Evolutionary conservation across 768 basidiomycete species (phyloP), one percentile per base, ranked within the genome.

Genomic region (Albatrellus ellisii): DNA sequence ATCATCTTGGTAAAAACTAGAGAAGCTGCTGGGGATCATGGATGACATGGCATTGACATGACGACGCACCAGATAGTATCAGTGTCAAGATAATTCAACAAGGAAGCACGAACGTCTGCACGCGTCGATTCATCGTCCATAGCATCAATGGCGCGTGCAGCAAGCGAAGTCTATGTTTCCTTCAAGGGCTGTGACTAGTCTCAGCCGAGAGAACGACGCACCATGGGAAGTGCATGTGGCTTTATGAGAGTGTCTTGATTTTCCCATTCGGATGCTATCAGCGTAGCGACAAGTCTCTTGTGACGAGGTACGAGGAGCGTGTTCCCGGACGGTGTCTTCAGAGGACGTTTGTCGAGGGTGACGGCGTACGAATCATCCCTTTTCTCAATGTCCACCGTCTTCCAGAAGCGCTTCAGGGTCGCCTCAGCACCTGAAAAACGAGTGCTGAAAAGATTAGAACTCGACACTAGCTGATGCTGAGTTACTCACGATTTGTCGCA

Each of bases 201-300:
- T 10, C 11, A 34, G 20, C 36, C 10, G 40, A 27, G 25, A 6
- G n/a, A 21, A 49, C 67, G 41, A 49, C 67, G 41, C 56, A 95
- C 94, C 73, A 95, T 75, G 12, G 95, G 91, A 20, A 99, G 63
- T 1, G 90, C 82, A 59, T 94, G 87, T 20, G 83, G 83, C 59
- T 92, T 97, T 47, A 97, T 56, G 1, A 92, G 54, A 4, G 66
- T 79, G 44, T 77, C 77, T 61, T 97, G 94, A 54, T 81, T 84
- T 54, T 99, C 91, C 95, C 95, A 99, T 64, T 99, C 95, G 43
- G 84, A 72, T 15, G 91, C 95, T 52, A 98, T 78, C 43, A 95
- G 69, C 1, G 86, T 68, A 1, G 92, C 90, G 17, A 85, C 68
- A 22, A 92, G 62, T 31, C 69, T 57, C 56, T 86, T 87, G 46